phyloP scores from a whole-genome alignment of 2,329 filamentous ascomycete species.

The Penicillium polonicum region DNA sequence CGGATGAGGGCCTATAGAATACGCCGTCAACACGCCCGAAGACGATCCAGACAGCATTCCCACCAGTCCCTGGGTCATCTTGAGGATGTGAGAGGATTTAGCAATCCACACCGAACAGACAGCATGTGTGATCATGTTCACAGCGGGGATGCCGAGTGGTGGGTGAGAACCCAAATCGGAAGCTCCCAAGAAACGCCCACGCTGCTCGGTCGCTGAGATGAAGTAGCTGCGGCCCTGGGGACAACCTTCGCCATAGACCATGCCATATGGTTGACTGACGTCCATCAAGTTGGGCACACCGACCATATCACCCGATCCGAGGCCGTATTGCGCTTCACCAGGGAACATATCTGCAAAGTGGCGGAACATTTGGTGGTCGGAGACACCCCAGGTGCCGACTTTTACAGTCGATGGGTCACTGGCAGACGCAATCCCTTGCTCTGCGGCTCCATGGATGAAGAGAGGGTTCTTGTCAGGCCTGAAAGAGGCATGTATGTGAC shows the following conservation, averaged over 20 bases:
- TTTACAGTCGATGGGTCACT: slow-evolving; percentile 75
- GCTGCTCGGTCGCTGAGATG: slow-evolving; percentile 69
- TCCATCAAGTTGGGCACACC: slow-evolving; percentile 86
- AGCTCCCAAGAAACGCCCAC: slow-evolving; percentile 70
- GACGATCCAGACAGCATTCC: slow-evolving; percentile 84
- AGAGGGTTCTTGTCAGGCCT: slow-evolving; percentile 69
- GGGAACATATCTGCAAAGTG: slow-evolving; percentile 78
- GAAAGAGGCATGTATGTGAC: slow-evolving; percentile 76
- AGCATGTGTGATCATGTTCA: slow-evolving; percentile 68
- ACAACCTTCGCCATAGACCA: slow-evolving; percentile 81
- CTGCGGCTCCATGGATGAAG: slow-evolving; percentile 79
- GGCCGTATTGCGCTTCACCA: slow-evolving; percentile 70
- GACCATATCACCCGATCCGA: slow-evolving; percentile 72
- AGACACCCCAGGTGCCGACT: slow-evolving; percentile 78
- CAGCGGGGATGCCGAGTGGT: slow-evolving; percentile 71
- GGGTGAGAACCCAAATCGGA: slow-evolving; percentile 62
- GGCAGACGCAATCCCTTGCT: slow-evolving; percentile 72
- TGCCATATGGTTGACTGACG: slow-evolving; percentile 79
- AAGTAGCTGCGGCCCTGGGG: slow-evolving; percentile 80
- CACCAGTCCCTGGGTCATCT: slow-evolving; percentile 71
- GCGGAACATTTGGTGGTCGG: slow-evolving; percentile 70
- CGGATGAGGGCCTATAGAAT: slow-evolving; percentile 66
- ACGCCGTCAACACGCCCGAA: slow-evolving; percentile 76
- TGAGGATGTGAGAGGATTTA: slow-evolving; percentile 71
- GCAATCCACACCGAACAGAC: slow-evolving; percentile 86